These are phyloP conservation scores for Paraglomus occultum DNA, from an alignment of 192 early-diverging fungal species.

Conservation along the genomic window DNA sequence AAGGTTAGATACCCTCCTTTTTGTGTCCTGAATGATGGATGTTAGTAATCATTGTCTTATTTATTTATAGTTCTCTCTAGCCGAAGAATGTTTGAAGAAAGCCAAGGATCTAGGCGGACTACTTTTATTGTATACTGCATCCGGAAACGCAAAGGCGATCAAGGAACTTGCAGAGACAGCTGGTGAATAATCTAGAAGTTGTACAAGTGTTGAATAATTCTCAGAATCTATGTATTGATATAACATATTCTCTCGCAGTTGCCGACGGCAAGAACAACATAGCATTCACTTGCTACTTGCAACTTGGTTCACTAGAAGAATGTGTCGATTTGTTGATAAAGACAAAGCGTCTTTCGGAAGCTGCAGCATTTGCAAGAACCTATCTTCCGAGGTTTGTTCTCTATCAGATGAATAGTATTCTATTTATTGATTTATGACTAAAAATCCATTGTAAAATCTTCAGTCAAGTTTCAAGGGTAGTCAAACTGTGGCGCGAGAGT, in stretches of 20 bases:
- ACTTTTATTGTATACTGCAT: slow-evolving; percentile 86
- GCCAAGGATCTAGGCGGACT: slow-evolving; percentile 91
- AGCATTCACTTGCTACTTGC: slow-evolving; percentile 81
- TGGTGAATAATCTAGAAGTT: slow-evolving; percentile 26
- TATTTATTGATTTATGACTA: too few relatives aligned
- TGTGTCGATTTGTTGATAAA: slow-evolving; percentile 85
- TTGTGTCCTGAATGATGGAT: not conserved
- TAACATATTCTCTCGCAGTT: slow-evolving; percentile 33
- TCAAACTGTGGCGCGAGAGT: slow-evolving; percentile 77
- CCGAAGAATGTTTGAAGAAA: slow-evolving; percentile 84
- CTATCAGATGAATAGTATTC: not conserved
- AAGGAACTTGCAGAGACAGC: slow-evolving; percentile 68
- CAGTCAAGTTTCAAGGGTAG: slow-evolving; percentile 61
- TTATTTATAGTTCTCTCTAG: slow-evolving; percentile 48
- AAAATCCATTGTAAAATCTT: not conserved
- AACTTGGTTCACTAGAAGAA: slow-evolving; percentile 71
- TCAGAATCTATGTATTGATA: not conserved
- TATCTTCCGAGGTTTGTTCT: slow-evolving; percentile 66
- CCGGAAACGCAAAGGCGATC: slow-evolving; percentile 80
- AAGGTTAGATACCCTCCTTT: slow-evolving; percentile 50
- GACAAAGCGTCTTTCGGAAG: slow-evolving; percentile 91
- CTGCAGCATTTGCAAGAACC: slow-evolving; percentile 89
- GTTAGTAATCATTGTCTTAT: not conserved
- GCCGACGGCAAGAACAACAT: slow-evolving; percentile 86
- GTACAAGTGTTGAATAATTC: too few relatives aligned